Evolutionary conservation across 2,329 filamentous ascomycete genomes (phyloP), one percentile per base, ranked within the genome.

Genomic region (Colletotrichum acutatum): DNA sequence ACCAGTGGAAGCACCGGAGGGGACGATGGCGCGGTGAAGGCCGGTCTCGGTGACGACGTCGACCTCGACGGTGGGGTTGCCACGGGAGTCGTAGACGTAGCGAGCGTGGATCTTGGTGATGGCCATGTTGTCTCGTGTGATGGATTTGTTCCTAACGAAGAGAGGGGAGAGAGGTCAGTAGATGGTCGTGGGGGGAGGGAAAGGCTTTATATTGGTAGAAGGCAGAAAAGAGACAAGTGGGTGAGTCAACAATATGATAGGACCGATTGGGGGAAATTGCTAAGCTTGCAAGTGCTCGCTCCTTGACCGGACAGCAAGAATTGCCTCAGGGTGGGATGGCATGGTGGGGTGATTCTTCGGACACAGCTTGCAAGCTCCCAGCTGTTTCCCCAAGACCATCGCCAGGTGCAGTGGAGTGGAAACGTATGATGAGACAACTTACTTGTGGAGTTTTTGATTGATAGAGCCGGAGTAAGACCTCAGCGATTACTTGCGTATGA

Each of bases 41-140:
- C 95, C 95, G 79, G 93, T 96, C 88, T 97, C 94, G 80, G 94
- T 97, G 87, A 97, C 92, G 79, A 97, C 91, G 84, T 97, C 95
- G 79, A 97, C 95, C 90, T 98, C 95, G 82, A 97, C 95, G 83
- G 97, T 99, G 82, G 97, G 97, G 92, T 99, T 99, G 84, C 91
- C 91, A 84, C 97, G 96, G 85, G 97, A 98, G 91, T 99, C 97
- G 91, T 96, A 99, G 89, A 99, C 95, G 82, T 93, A 95, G 84
- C 97, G 94, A 83, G 94, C 94, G 90, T 95, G 93, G 83, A 97
- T 90, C 90, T 95, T 96, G 85, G 92, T 91, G 86, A 97, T 94
- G 82, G 94, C 88, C 97, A 99, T 99, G 78, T 83, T 95, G 86
- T 62, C 62, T 59, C 24, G 54, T 73, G 32, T 66, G 46, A 30